phyloP scores from a whole-genome alignment of 2,329 filamentous ascomycete species.

The Nemania abortiva region DNA sequence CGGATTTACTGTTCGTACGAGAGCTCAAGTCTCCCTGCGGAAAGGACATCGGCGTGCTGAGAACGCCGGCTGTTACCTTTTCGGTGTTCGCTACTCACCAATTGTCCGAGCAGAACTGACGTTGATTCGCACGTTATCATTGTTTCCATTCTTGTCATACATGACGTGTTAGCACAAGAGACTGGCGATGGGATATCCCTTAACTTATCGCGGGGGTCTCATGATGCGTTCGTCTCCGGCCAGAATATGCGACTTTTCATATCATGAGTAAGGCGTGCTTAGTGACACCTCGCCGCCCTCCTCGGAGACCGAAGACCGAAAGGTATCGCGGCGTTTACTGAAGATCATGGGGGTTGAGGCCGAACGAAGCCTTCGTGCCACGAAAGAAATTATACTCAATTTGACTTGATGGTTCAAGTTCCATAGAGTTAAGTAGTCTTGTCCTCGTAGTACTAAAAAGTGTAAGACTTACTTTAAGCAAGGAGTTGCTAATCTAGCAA shows the following conservation, averaged over 20 bases:
- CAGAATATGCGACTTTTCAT: neutral
- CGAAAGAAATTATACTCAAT: neutral
- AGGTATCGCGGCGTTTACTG: neutral
- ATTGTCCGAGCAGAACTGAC: constrained; percentile 28
- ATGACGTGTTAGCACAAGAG: neutral
- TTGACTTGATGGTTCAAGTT: neutral
- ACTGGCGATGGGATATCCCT: neutral
- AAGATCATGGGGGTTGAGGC: neutral
- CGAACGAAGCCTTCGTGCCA: neutral
- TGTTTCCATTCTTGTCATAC: neutral
- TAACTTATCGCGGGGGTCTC: neutral
- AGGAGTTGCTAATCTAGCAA: too few relatives aligned
- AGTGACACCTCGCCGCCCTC: neutral
- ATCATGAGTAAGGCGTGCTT: neutral
- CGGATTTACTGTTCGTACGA: neutral
- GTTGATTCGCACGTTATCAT: neutral
- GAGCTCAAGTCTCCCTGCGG: neutral
- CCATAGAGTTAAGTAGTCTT: too few relatives aligned
- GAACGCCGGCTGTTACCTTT: constrained; percentile 1
- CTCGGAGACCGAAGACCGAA: constrained; percentile 14
- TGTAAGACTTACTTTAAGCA: too few relatives aligned
- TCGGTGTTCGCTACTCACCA: constrained; percentile 33
- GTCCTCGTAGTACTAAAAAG: too few relatives aligned
- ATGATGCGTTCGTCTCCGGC: neutral
- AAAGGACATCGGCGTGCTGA: constrained; percentile 3